Evolutionary conservation across 345 rosid genomes (phyloP).

Genomic region (Viola odorata): DNA sequence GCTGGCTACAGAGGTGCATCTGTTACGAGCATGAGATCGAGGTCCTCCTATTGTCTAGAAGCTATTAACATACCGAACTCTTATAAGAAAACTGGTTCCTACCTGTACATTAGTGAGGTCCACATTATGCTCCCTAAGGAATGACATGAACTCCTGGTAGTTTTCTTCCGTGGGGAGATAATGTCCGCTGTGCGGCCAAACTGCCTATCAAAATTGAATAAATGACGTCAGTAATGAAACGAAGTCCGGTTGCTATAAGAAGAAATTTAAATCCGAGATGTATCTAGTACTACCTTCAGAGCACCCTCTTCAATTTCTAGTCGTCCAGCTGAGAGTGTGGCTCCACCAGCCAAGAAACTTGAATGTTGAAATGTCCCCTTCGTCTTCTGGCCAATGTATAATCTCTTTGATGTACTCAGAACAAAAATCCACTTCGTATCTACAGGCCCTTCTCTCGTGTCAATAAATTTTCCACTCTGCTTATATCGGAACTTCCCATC

Average conservation of each 20-base stretch:
- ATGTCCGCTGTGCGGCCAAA: constrained; percentile 98
- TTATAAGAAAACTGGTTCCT: constrained; percentile 6
- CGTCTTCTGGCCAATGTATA: constrained; percentile 63
- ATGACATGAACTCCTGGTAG: constrained; percentile 64
- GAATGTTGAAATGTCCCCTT: constrained; percentile 94
- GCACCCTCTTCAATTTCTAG: constrained; percentile 57
- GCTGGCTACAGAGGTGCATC: too few species aligned
- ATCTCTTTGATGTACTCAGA: constrained; percentile 57
- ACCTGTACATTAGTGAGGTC: constrained; percentile 64
- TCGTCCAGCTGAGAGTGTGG: constrained; percentile 87
- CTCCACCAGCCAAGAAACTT: constrained; percentile 88
- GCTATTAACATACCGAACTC: too few species aligned
- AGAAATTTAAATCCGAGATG: too few species aligned
- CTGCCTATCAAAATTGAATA: constrained; percentile 39
- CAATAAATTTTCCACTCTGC: constrained; percentile 49
- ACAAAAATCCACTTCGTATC: constrained; percentile 91
- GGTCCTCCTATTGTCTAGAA: too few species aligned
- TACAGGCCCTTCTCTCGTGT: constrained; percentile 49
- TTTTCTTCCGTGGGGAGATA: constrained; percentile 96
- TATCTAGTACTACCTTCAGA: constrained; percentile 41
- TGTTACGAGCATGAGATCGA: too few species aligned
- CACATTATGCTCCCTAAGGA: constrained; percentile 57
- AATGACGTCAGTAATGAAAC: not conserved
- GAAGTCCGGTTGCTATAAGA: not conserved
- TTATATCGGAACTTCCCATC: constrained; percentile 48